A percentile compares a stretch with the other conserved stretches of the same genome.
phyloP scores from a whole-genome alignment of 139 green algal genomes.

The Tetradesmus lagerheimii region DNA sequence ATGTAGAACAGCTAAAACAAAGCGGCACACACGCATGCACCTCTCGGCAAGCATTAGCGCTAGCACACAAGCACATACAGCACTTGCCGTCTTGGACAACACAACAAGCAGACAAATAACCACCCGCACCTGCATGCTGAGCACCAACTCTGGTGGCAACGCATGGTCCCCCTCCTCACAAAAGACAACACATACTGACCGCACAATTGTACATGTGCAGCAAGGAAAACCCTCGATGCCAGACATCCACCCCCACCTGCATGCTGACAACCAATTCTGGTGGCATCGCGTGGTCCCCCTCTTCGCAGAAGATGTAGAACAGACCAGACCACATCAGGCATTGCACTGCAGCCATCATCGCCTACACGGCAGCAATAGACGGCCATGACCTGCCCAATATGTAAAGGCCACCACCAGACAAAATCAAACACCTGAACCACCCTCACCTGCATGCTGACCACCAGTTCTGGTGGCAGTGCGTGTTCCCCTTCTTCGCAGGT shows the following conservation, averaged over 20 bases:
- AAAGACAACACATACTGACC: neutral
- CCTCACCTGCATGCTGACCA: neutral
- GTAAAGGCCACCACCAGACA: no score
- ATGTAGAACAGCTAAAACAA: neutral
- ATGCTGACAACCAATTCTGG: neutral
- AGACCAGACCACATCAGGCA: no score
- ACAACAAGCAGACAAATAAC: no score
- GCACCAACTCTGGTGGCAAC: neutral
- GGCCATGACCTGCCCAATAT: no score
- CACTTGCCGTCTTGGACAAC: no score
- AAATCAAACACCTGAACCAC: no score
- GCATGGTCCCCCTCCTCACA: neutral
- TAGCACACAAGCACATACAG: no score
- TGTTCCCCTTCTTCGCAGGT: neutral
- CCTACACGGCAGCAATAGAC: no score
- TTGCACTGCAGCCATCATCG: no score
- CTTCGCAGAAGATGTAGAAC: slow-evolving; percentile 2
- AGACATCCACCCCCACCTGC: neutral
- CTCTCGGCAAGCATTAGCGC: no score
- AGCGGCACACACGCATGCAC: no score
- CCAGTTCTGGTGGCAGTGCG: neutral
- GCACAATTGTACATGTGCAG: neutral
- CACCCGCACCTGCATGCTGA: neutral
- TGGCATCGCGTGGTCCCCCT: neutral
- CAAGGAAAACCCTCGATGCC: no score